Percentiles rank a stretch among this genome's conserved stretches.
Evolutionary conservation across 2,329 filamentous ascomycete genomes (phyloP).

Genomic region (Shiraia sp.): DNA sequence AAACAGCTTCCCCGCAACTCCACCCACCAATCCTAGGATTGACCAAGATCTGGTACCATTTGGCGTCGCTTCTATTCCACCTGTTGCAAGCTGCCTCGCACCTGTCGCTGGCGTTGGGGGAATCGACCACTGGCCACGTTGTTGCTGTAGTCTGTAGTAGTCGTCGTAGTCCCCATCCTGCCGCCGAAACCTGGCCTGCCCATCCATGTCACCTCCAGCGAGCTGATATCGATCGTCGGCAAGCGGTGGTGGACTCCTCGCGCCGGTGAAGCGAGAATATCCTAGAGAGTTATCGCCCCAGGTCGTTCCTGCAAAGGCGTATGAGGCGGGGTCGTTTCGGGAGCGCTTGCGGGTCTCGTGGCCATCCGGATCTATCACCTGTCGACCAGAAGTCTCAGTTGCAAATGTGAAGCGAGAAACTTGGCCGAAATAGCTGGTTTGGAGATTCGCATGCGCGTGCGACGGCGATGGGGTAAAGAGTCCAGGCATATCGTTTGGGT

Average conservation of each 20-base stretch:
- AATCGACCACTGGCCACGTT: slow-evolving; percentile 41
- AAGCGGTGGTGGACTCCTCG: slow-evolving; percentile 48
- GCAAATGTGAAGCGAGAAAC: slow-evolving; percentile 26
- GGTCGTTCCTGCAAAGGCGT: slow-evolving; percentile 14
- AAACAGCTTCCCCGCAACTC: slow-evolving; percentile 77
- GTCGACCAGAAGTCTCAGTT: slow-evolving; percentile 29
- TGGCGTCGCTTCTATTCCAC: slow-evolving; percentile 19
- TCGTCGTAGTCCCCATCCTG: slow-evolving; percentile 49
- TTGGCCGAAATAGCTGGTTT: slow-evolving; percentile 23
- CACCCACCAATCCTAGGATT: slow-evolving; percentile 65
- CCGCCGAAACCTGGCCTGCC: slow-evolving; percentile 45
- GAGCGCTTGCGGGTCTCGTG: slow-evolving; percentile 40
- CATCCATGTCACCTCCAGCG: slow-evolving; percentile 54
- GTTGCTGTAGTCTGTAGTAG: slow-evolving; percentile 43
- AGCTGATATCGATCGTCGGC: slow-evolving; percentile 58
- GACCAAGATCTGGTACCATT: slow-evolving; percentile 32
- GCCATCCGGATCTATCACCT: slow-evolving; percentile 32
- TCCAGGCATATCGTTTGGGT: slow-evolving; percentile 33
- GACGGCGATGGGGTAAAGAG: slow-evolving; percentile 25
- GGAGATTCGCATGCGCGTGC: slow-evolving; percentile 17
- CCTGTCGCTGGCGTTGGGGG: slow-evolving; percentile 31
- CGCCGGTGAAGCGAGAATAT: slow-evolving; percentile 25
- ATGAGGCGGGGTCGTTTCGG: slow-evolving; percentile 19
- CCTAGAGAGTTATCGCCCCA: slow-evolving; percentile 25
- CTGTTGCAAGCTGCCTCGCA: slow-evolving; percentile 12